A percentile compares a stretch with the other conserved stretches of the same genome.
These are phyloP conservation scores for Kwoniella sp. DNA, from an alignment of 768 basidiomycete genomes.

Conservation along the genomic window DNA sequence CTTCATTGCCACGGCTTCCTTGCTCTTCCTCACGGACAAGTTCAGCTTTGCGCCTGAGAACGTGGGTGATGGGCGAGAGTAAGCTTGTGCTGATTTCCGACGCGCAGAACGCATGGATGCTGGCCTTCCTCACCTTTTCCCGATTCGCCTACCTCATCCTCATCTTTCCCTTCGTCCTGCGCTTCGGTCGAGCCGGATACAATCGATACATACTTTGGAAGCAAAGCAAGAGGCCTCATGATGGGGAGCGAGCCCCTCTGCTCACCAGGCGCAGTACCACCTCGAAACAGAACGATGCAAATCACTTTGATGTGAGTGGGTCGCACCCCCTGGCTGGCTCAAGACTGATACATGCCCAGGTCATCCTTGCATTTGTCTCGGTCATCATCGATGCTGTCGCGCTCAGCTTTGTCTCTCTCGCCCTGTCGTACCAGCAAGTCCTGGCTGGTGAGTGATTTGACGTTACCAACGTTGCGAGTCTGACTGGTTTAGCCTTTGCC, in stretches of 20 bases:
- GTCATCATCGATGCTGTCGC: conserved; percentile 34
- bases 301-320: conserved; percentile 44
- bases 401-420: conserved; percentile 29
- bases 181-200: conserved; percentile 26
- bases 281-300: conserved; percentile 27
- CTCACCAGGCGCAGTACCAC: conserved; percentile 5
- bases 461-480: background rate
- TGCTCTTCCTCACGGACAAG: conserved; percentile 42
- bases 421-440: conserved; percentile 31
- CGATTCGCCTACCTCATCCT: conserved; percentile 34
- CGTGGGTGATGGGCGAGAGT: conserved; percentile 12
- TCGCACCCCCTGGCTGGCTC: background rate
- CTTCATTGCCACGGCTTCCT: conserved; percentile 39
- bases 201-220: conserved; percentile 18
- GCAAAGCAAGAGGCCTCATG: conserved; percentile 7
- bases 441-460: conserved; percentile 19
- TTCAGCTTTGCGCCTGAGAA: conserved; percentile 39
- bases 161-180: conserved; percentile 37
- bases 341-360: conserved; percentile 18
- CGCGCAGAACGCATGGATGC: conserved; percentile 37
- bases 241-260: conserved; percentile 16
- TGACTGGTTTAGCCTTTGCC: conserved; percentile 19
- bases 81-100: background rate
- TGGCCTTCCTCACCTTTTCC: conserved; percentile 40
- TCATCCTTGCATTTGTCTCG: conserved; percentile 34